These are phyloP conservation scores for Actinomucor elegans DNA, from an alignment of 371 early-diverging fungal species.

Conservation along the genomic window DNA sequence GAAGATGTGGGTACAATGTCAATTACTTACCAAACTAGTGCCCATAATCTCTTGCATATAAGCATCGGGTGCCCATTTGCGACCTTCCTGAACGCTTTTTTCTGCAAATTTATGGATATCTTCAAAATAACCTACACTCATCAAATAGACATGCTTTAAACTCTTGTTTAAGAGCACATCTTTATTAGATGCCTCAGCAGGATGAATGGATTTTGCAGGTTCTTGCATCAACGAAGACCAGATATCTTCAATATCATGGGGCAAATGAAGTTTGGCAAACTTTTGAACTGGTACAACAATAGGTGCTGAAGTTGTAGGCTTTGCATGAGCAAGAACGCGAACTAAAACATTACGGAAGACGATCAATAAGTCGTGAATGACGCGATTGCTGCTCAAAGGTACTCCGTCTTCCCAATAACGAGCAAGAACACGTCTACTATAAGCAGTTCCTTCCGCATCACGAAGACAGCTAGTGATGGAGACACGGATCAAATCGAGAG, in stretches of 20 bases:
- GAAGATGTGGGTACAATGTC: too few relatives aligned
- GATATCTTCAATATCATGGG: slow-evolving; percentile 39
- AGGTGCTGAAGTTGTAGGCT: slow-evolving; percentile 12
- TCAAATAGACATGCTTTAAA: slow-evolving; percentile 51
- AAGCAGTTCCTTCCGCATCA: slow-evolving; percentile 37
- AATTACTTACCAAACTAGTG: slow-evolving; percentile 53
- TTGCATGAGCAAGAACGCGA: slow-evolving; percentile 36
- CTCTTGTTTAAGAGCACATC: slow-evolving; percentile 31
- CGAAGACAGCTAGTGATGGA: slow-evolving; percentile 51
- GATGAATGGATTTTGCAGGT: slow-evolving; percentile 11
- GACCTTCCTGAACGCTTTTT: slow-evolving; percentile 45
- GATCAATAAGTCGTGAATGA: slow-evolving; percentile 54
- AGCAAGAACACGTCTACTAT: slow-evolving; percentile 49
- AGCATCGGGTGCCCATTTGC: slow-evolving; percentile 51
- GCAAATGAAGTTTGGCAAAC: slow-evolving; percentile 14
- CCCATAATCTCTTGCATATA: slow-evolving; percentile 68
- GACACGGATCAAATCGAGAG: slow-evolving; percentile 51
- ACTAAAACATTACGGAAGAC: slow-evolving; percentile 54
- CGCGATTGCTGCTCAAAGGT: slow-evolving; percentile 53
- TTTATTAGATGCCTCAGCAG: neutral
- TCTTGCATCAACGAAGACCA: slow-evolving; percentile 46
- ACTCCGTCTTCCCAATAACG: slow-evolving; percentile 49
- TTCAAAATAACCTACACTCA: slow-evolving; percentile 58
- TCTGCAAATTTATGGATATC: slow-evolving; percentile 54
- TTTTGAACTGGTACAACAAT: neutral